Conservation (phyloP, 1,284 basidiomycete genomes). For the Trichosporon faecale region DNA sequence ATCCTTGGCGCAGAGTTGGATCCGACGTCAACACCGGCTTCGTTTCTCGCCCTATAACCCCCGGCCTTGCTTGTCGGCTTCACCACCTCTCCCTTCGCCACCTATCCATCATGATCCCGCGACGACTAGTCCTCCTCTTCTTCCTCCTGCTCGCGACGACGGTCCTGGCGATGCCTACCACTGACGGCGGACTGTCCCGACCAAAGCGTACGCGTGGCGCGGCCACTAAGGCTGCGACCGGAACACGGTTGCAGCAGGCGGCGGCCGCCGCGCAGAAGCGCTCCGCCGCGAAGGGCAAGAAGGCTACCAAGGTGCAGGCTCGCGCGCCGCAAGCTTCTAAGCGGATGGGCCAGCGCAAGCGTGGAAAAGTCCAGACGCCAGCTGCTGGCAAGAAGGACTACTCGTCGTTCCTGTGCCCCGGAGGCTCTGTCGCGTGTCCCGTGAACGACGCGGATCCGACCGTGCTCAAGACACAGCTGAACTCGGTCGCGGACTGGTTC, state of each 20-base stretch:
- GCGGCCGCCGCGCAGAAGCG: not conserved
- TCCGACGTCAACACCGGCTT: not conserved
- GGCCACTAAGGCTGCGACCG: not conserved
- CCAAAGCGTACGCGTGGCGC: not conserved
- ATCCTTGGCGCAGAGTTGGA: not conserved
- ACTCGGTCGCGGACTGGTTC: slow-evolving; percentile 51
- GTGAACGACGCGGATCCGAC: slow-evolving; percentile 34
- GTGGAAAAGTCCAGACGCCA: slow-evolving; percentile 27
- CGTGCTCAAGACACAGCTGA: slow-evolving; percentile 36
- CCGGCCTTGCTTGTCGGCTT: not conserved
- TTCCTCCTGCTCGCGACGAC: not conserved
- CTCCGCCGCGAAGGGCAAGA: not conserved
- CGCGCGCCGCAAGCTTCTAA: slow-evolving; percentile 40
- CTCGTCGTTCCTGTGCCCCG: slow-evolving; percentile 52
- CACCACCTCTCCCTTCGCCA: not conserved
- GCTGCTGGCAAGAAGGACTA: slow-evolving; percentile 49
- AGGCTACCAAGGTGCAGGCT: slow-evolving; percentile 34
- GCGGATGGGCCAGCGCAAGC: slow-evolving; percentile 44
- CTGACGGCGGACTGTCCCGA: not conserved
- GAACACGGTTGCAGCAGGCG: not conserved
- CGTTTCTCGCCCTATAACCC: not conserved
- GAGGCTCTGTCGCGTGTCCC: slow-evolving; percentile 49
- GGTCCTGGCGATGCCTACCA: not conserved
- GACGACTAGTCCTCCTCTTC: slow-evolving; percentile 2
- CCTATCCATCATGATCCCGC: not conserved